These are phyloP conservation scores for Fusarium oxysporum DNA, from an alignment of 2,329 filamentous ascomycete species.

Conservation along the genomic window DNA sequence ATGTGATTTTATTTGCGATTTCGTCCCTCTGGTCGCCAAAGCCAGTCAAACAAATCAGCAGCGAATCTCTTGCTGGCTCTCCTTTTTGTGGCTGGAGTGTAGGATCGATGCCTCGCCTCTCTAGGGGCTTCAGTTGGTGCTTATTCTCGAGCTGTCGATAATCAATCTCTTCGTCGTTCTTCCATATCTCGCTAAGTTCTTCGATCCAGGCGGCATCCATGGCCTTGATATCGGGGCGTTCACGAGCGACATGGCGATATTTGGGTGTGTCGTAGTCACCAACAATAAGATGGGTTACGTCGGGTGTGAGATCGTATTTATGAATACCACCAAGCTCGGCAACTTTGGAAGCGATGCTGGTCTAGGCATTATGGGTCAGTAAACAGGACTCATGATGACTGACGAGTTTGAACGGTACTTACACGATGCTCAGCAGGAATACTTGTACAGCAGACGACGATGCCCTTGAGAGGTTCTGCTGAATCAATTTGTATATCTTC, in stretches of 20 bases:
- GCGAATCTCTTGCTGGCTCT: slow-evolving; percentile 51
- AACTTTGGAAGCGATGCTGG: slow-evolving; percentile 71
- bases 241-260: slow-evolving; percentile 93
- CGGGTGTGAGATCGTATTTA: slow-evolving; percentile 92
- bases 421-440: slow-evolving; percentile 79
- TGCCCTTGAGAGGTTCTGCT: slow-evolving; percentile 73
- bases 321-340: slow-evolving; percentile 86
- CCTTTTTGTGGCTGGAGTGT: slow-evolving; percentile 33
- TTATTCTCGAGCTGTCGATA: slow-evolving; percentile 75
- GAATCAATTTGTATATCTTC: slow-evolving; percentile 60
- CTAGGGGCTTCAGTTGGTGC: slow-evolving; percentile 73
- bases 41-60: slow-evolving; percentile 68
- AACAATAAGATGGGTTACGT: slow-evolving; percentile 94
- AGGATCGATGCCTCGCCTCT: slow-evolving; percentile 60
- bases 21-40: slow-evolving; percentile 73
- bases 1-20: slow-evolving; percentile 74
- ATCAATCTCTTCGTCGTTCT: slow-evolving; percentile 81
- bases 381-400: slow-evolving; percentile 1
- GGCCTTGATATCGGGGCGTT: slow-evolving; percentile 85
- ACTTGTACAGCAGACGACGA: slow-evolving; percentile 89
- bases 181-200: slow-evolving; percentile 82
- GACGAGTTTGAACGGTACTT: slow-evolving; percentile 61
- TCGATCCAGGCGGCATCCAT: slow-evolving; percentile 88
- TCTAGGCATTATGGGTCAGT: slow-evolving; percentile 48
- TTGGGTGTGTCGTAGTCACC: slow-evolving; percentile 91